Evolutionary conservation across 768 basidiomycete species (phyloP), one percentile per base, ranked within the genome.

Genomic region (Podaxis mareebaensis): DNA sequence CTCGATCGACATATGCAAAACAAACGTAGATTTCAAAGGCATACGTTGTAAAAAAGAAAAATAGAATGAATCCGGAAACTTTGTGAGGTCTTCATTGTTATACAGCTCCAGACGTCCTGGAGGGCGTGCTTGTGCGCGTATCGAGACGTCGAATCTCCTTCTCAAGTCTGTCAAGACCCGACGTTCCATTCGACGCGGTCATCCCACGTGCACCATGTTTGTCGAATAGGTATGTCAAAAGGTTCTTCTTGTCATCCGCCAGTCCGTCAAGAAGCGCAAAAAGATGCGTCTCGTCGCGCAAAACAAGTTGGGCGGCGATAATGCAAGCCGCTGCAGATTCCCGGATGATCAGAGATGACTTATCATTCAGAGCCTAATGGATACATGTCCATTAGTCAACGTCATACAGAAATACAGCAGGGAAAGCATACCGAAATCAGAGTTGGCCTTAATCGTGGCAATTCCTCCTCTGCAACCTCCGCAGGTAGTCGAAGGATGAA

Each of bases 241-340:
- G 78, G 71, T 95, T 94, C 81, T 93, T 94, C 81, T 95, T 93
- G 69, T 92, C 92, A 64, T 93, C 90, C n/a, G 91, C 86, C 46
- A 95, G 79, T 4, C 90, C 91, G 62, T 92, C 91, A 51, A 95
- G 77, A 17, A 95, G 83, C 40, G 85, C 79, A 68, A 95, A 95
- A 1, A 95, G 78, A 67, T 93, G 91, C 0, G 87, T 86, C 71
- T 95, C 93, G 70, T 95, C 93, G 26, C 86, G 84, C 44, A 95
- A 77, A 60, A 94, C 87, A 36, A 93, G 79, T 68, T 95, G 93
- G 0, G 92, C 90, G 13, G 93, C 89, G 65, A 93, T 92, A 70
- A 93, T 92, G 13, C 85, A 81, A 1, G 89, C 88, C 2, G 93
- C 91, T 2, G 91, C 92, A 0, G 92, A 88, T 74, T 95, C 92